Evolutionary conservation across 2,329 filamentous ascomycete genomes (phyloP).

Genomic region (Claviceps sp.): DNA sequence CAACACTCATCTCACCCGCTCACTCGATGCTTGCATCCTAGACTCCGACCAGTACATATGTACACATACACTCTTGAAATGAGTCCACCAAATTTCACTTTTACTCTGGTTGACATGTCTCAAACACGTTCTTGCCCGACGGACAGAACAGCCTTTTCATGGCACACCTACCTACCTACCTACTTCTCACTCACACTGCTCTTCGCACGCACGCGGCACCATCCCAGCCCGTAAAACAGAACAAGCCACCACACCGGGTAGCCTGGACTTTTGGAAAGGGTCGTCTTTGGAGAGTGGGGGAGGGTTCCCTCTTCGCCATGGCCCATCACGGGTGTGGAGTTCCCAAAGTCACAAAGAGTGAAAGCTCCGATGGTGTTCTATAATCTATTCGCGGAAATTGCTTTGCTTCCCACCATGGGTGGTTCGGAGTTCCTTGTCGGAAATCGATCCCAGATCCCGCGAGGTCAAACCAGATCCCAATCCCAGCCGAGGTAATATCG

Average conservation of each 20-base stretch:
- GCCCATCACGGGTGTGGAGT: background rate
- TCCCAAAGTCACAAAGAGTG: background rate
- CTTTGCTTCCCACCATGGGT: background rate
- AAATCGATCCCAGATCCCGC: background rate
- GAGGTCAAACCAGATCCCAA: background rate
- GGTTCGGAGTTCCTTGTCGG: background rate
- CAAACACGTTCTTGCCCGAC: background rate
- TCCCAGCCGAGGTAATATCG: background rate
- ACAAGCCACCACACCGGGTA: too few relatives aligned
- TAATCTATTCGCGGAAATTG: background rate
- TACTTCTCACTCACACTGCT: background rate
- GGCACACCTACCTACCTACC: background rate
- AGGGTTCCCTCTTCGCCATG: background rate
- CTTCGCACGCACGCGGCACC: background rate
- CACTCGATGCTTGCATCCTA: constrained; percentile 1
- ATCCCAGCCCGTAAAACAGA: background rate
- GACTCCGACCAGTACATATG: background rate
- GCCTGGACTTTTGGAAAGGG: background rate
- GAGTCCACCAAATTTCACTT: constrained; percentile 1
- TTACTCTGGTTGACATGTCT: constrained; percentile 1
- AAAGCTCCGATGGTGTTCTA: background rate
- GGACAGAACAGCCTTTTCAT: background rate
- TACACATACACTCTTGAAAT: too few relatives aligned
- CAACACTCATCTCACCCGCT: constrained; percentile 2
- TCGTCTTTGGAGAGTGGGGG: background rate